Conservation (phyloP, 2,329 filamentous ascomycete genomes). For the Neonectria faginata region DNA sequence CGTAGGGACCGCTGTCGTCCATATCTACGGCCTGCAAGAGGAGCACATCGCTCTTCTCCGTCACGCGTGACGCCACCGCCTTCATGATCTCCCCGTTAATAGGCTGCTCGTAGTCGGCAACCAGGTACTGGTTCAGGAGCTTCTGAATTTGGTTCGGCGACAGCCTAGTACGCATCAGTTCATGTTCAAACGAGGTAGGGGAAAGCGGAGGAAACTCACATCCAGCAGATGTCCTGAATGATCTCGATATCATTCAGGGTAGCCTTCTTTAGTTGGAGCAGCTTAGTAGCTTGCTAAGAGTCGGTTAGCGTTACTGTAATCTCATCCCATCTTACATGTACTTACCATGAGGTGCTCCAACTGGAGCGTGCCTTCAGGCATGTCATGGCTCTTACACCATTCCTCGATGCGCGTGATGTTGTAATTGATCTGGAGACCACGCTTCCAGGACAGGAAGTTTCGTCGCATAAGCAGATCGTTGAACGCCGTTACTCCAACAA, state of each 20-base stretch:
- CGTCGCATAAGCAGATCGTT: constrained; percentile 97
- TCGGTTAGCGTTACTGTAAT: constrained; percentile 43
- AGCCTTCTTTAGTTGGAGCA: constrained; percentile 98
- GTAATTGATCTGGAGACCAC: constrained; percentile 99
- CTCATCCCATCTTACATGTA: neutral
- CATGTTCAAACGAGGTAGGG: neutral
- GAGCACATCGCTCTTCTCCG: constrained; percentile 97
- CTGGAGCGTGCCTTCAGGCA: constrained; percentile 97
- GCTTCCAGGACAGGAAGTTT: constrained; percentile 99
- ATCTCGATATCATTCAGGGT: constrained; percentile 99
- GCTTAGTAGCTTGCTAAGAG: constrained; percentile 90
- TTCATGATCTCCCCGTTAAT: constrained; percentile 99
- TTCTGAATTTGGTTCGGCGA: constrained; percentile 99
- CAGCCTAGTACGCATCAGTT: constrained; percentile 68
- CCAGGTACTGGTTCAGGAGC: constrained; percentile 96
- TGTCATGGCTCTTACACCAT: constrained; percentile 99
- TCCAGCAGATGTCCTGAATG: constrained; percentile 99
- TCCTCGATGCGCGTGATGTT: constrained; percentile 99
- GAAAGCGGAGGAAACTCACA: constrained; percentile 71
- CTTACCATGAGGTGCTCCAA: constrained; percentile 95
- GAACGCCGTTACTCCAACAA: constrained; percentile 97
- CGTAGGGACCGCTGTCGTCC: constrained; percentile 98
- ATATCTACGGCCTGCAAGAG: constrained; percentile 96
- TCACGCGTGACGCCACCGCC: constrained; percentile 94
- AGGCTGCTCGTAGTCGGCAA: constrained; percentile 98